Base-by-base conservation (phyloP, 78 protist genomes). In the Dictyostelium intermedium region DNA sequence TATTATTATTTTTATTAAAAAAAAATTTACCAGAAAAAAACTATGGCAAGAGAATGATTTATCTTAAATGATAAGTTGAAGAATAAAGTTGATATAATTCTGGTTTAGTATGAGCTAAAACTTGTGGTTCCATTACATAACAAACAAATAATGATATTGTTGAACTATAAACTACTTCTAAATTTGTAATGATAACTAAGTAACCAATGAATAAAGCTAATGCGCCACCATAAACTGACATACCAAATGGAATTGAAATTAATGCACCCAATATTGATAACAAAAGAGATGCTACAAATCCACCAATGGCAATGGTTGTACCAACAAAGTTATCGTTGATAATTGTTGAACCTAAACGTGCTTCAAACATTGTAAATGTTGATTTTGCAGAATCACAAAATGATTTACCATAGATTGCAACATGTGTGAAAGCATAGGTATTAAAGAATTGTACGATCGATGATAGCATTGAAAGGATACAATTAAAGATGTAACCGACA, bases 391-490 rank as follows among this genome's bases (percentile, higher is more conserved):
- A 91, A 16, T 61, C 81, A 35, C 92, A 70, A 85, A 85, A 97
- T 13, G 85, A 23, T 78, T 91, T 91, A n/a, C 98, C 98, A 69
- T 97, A 97, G 86, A 97, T 95, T 35, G 98, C 98, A 5, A 97
- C 91, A 3, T 84, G 91, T 7, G 96, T 79, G 92, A 60, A 97
- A 13, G 96, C 97, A 53, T 95, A 96, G 66, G 82, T 85, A 84
- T 97, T 97, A 84, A 93, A 91, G 84, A 87, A 92, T 7, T 45
- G 39, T 7, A 91, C n/a, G 23, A 97, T 66, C 0, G 35, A 34
- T 70, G 91, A 92, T 61, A 97, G 13, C 41, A 95, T 91, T 8
- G 53, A 47, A 23, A 79, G 6, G 61, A 77, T 20, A 81, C 50
- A 61, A 13, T 53, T 30, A 25, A 96, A 56, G 63, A 91, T 8